Base-by-base conservation (phyloP, 352 stramenopile species). In the Globisporangium paroecandrum region DNA sequence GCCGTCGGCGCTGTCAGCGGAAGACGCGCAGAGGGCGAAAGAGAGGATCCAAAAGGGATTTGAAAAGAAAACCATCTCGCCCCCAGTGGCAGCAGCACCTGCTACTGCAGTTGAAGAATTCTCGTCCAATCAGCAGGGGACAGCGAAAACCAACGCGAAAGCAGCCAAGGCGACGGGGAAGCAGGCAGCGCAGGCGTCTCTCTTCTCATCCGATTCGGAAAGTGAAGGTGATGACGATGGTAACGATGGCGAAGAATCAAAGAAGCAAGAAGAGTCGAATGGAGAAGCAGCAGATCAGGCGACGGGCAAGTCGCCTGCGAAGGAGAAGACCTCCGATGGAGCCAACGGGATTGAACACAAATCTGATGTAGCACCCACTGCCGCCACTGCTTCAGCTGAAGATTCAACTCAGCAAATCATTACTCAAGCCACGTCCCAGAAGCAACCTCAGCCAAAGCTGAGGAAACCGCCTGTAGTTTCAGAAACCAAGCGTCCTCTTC, bases 11-110 rank as follows among this genome's bases (percentile, higher is more conserved):
- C 66, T 87, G 58, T 70, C 75, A n/a, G 66, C 72, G 4, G 65
- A 77, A 60, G 65, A 77, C 25, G 77, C 77, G 0, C 66, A 75
- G 24, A 63, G 73, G 25, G 64, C 71, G 10, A 73, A 70, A 68
- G 73, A 78, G 47, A 72, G 60, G 29, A 83, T 87, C 57, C 73
- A 83, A 55, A 77, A 74, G 32, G 75, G 75, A 1, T 72, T 74
- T 65, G 69, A 81, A 61, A 65, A 69, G 32, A 38, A 69, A 41
- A 51, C 64, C 68, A 12, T 32, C 3, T n/a, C 59, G 3, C 43
- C 25, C 0, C 1, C 43, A 34, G 20, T 20, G 6, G 27, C 36
- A 43, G 22, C 8, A 25, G 29, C 41, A 49, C 6, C 43, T n/a
- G 29, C 18, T 4, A 27, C 38, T 2, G 15, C 8, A 7, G 38